Evolutionary conservation across 129 eudicot species (phyloP), one percentile per base, ranked within the genome.

Genomic region (Tagetes patula): DNA sequence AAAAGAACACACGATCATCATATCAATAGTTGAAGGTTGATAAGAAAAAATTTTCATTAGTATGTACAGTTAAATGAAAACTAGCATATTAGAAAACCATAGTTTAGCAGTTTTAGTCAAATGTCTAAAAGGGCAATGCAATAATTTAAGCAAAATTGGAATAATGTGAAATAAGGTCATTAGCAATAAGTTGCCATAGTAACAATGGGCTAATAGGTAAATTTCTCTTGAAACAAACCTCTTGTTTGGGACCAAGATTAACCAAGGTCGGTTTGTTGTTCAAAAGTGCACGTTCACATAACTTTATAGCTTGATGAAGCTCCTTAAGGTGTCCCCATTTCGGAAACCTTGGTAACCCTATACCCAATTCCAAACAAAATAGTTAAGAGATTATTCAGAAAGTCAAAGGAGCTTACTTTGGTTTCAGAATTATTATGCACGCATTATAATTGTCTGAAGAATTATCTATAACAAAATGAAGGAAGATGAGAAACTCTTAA

Each of bases 261-360:
- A 90, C 68, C 37, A 79, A 37, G n/a, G 75, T 81, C 37, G 91
- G 85, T 59, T 83, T 75, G 53, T 82, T 83, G 82, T 82, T 81
- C 70, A 94, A 84, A 80, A 94, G 41, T 52, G 93, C 82, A 36
- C 66, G 84, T 82, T 94, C 97, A 38, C 96, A 88, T 71, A 80
- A 78, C 86, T 86, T 94, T 71, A 94, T 88, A 77, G 97, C 95
- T 74, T 72, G 84, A 76, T 94, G 99, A 64, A 94, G 99, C 65
- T 94, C 96, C 82, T 85, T 94, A 70, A 94, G 96, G 81, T 94
- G 99, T 14, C 96, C 97, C 91, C 96, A 94, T 80, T 94, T 94
- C 43, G 97, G 99, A 83, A 85, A 82, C 77, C 97, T 90, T 36
- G 96, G 84, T 75, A 94, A 71, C 62, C 97, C 99, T 94, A 84